Evolutionary conservation across 1,139 yeast genomes (phyloP), one percentile per base, ranked within the genome.

Genomic region (Pichia sp.): DNA sequence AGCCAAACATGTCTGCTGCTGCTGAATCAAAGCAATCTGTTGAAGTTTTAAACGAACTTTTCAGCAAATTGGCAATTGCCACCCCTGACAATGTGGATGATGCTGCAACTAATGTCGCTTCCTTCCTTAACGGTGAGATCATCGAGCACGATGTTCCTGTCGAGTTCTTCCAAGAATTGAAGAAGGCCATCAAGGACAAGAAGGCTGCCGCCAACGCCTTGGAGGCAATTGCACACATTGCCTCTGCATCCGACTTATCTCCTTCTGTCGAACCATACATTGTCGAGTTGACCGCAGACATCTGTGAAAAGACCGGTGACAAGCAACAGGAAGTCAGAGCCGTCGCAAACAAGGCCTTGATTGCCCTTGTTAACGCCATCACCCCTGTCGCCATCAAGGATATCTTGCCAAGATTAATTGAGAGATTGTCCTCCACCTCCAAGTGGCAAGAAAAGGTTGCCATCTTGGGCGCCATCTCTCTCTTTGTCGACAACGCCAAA

Each of bases 391-490:
- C 98, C 63, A 84, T 92, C 77, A 93, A 93, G 85, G 85, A 88
- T 64, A 73, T 91, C 71, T 82, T 93, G 71, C 97, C 98, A 66
- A 80, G 80, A 71, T 77, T 93, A 71, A 81, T 89, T 68, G 75
- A 76, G 62, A 77, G 87, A 74, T 80, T 92, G 71, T 73, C 81
- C 60, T 68, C 76, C 72, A 83, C 97, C 72, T 85, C 81, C 84
- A 93, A 93, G 80, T 93, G 99, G 99, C 92, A 93, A 70, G 98
- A 93, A 82, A 93, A 93, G 85, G 89, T 87, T 72, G 90, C 96
- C 65, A 80, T 93, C 69, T 81, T 93, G 74, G 83, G 82, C 71
- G 86, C 96, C 67, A 77, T 93, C 70, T 77, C 96, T 64, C 84
- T 84, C 68, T 82, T 93, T 71, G 99, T 93, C 70, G 96, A 90